Evolutionary conservation across 305 asterid species (phyloP).

Genomic region (Caryopteris hybrid): DNA sequence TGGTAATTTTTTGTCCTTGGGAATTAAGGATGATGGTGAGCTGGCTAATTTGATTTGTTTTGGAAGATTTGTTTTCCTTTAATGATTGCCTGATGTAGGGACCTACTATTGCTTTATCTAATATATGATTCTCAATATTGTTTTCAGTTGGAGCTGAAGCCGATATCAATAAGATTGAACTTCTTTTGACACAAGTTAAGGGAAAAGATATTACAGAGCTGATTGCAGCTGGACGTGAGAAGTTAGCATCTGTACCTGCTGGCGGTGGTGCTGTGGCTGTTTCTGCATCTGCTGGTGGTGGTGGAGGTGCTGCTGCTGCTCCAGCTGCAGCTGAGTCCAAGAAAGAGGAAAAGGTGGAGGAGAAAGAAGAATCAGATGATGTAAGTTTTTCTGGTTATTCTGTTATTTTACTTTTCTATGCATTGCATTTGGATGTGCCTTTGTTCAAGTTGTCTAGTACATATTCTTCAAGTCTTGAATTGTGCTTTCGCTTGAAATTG

Average conservation of each 20-base stretch:
- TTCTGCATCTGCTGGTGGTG: conserved; percentile 29
- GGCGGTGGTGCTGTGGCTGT: conserved; percentile 48
- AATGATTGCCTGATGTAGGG: neutral
- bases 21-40: neutral
- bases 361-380: conserved; percentile 53
- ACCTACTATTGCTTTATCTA: neutral
- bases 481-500: neutral
- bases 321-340: conserved; percentile 51
- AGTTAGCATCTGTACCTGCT: conserved; percentile 58
- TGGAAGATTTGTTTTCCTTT: too few species aligned
- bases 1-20: neutral
- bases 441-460: neutral
- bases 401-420: neutral
- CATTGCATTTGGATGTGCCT: too few species aligned
- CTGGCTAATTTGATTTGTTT: neutral
- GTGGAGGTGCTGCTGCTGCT: conserved; percentile 29
- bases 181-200: conserved; percentile 39
- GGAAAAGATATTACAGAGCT: conserved; percentile 56
- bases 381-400: conserved; percentile 20
- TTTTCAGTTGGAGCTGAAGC: conserved; percentile 46
- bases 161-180: conserved; percentile 36
- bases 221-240: conserved; percentile 57
- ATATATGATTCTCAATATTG: neutral
- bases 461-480: neutral
- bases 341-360: conserved; percentile 52